Conservation (phyloP, 352 stramenopile genomes). For the Thalassiosira ordinaria region DNA sequence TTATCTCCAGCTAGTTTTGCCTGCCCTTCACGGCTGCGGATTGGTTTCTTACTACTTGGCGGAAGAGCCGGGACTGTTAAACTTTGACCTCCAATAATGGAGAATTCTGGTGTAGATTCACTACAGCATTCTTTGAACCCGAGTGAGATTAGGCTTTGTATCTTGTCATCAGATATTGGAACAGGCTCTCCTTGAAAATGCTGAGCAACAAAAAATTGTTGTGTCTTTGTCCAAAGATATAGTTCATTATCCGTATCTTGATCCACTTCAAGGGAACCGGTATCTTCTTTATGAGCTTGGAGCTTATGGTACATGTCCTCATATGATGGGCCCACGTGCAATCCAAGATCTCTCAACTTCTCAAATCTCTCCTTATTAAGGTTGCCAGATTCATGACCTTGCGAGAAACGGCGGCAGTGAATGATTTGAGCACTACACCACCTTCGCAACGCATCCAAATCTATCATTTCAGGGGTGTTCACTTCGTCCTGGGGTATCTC, state of each 20-base stretch:
- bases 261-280: background rate
- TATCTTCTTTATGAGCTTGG: background rate
- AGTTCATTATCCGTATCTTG: conserved; percentile 3
- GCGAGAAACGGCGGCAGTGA: too few relatives aligned
- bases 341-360: conserved; percentile 4
- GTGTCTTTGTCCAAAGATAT: background rate
- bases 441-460: background rate
- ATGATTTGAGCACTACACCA: conserved; percentile 14
- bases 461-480: background rate
- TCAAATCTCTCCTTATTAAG: conserved; percentile 10
- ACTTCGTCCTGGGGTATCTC: conserved; percentile 3
- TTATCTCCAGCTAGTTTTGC: background rate
- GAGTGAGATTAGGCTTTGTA: conserved; percentile 11
- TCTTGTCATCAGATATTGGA: background rate
- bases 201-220: background rate
- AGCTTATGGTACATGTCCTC: conserved; percentile 20
- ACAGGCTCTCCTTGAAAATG: background rate
- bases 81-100: too few relatives aligned
- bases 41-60: too few relatives aligned
- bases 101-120: too few relatives aligned
- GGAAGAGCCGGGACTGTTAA: background rate
- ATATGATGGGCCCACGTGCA: conserved; percentile 2
- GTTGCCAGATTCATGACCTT: conserved; percentile 3
- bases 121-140: background rate
- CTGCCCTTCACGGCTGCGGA: too few relatives aligned